Base-by-base conservation (phyloP, 2,329 filamentous ascomycete species). In the Botrytis porri region DNA sequence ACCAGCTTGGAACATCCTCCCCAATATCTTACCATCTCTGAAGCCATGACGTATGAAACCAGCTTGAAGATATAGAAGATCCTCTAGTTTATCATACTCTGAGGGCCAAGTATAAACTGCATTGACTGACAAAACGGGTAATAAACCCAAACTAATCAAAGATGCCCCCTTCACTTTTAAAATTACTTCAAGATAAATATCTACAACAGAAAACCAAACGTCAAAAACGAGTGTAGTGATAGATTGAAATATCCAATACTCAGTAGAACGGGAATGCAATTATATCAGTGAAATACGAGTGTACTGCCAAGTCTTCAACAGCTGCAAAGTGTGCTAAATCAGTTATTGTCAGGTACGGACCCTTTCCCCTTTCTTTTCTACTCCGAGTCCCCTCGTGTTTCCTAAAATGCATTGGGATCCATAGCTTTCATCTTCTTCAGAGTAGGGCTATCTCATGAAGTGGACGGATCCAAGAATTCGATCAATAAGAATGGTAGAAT, bases 91-190 rank as follows among this genome's bases (percentile, higher is more conserved):
- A 32, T 69, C 65, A 29, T 69, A 69, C 37, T 57, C 12, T 9
- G 65, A 69, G 12, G 65, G 65, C 65, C 65, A 69, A 37, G 48
- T 69, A 32, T 57, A 69, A 10, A 16, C 48, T 22, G 65, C 65
- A 14, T 57, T 69, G 1, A 43, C 65, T 16, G 65, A 57, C 20
- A 69, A 10, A 9, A 69, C n/a, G 48, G 65, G 65, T n/a, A 69
- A 16, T n/a, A 69, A 32, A 14, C n/a, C 65, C 51, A 41, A 25
- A 16, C 65, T 25, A 18, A 59, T 57, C 4, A 69, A 32, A 39
- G 65, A 57, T 32, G 22, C 20, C 18, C 48, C 48, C n/a, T 41
- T 69, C 65, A 69, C 57, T 41, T 67, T 54, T 37, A 14, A 16
- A 29, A 22, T 7, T 7, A 14, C 9, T 22, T 4, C 10, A 51